phyloP scores from a whole-genome alignment of 2,329 filamentous ascomycete species.

The Pyrenochaeta sp. region DNA sequence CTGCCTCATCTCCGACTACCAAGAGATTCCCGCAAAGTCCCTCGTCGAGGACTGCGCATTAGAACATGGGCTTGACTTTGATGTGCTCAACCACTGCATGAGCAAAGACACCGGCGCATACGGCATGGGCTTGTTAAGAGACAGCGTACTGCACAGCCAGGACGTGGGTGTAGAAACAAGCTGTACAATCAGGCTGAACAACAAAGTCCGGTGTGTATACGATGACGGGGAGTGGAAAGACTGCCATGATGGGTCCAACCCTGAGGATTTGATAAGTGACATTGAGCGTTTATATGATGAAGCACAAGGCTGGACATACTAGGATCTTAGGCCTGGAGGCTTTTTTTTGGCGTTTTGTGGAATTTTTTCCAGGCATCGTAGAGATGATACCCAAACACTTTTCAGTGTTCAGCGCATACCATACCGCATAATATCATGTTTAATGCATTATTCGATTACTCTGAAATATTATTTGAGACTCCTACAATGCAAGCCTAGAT shows the following conservation, averaged over 20 bases:
- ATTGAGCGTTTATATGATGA: constrained; percentile 73
- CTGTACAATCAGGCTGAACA: constrained; percentile 70
- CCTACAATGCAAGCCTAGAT: not conserved
- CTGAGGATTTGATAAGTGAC: constrained; percentile 78
- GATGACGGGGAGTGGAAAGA: constrained; percentile 82
- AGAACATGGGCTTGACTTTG: constrained; percentile 88
- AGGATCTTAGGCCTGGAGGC: too few relatives aligned
- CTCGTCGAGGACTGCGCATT: constrained; percentile 87
- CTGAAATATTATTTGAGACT: not conserved
- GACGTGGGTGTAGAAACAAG: constrained; percentile 57
- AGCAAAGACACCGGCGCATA: constrained; percentile 77
- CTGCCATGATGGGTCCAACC: constrained; percentile 72
- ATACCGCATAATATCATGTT: not conserved
- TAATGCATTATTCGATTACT: constrained; percentile 1
- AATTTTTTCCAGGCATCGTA: constrained; percentile 1
- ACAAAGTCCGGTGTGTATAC: constrained; percentile 82
- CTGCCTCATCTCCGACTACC: constrained; percentile 82
- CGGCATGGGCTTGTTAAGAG: constrained; percentile 71
- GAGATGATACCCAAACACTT: constrained; percentile 14
- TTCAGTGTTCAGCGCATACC: not conserved
- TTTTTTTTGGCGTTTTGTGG: constrained; percentile 11
- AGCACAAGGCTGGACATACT: constrained; percentile 39
- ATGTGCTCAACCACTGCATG: constrained; percentile 81
- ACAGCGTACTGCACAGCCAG: constrained; percentile 71
- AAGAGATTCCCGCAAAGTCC: constrained; percentile 77